These are phyloP conservation scores for Microbotryum scabiosae DNA, from an alignment of 1,284 basidiomycete genomes.

Conservation along the genomic window DNA sequence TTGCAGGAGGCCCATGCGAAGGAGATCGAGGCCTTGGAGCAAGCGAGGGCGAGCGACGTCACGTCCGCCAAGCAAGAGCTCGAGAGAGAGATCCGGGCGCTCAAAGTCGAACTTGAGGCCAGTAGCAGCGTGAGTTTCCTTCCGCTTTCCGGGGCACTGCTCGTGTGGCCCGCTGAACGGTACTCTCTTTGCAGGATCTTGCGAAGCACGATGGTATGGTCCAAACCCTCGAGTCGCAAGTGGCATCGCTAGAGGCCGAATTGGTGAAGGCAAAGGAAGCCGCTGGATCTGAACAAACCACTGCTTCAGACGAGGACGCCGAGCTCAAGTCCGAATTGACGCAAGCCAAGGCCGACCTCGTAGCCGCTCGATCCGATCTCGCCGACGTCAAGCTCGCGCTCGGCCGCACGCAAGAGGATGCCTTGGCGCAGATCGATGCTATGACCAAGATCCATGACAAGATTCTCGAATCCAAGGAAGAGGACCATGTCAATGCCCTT, in stretches of 20 bases:
- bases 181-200: background rate
- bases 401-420: slow-evolving; percentile 10
- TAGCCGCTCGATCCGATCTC: slow-evolving; percentile 3
- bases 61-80: slow-evolving; percentile 34
- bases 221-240: background rate
- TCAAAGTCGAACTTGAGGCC: slow-evolving; percentile 56
- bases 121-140: slow-evolving; percentile 33
- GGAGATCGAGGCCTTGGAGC: slow-evolving; percentile 44
- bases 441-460: slow-evolving; percentile 15
- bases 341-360: background rate
- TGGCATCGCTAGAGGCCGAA: background rate
- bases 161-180: background rate
- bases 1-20: slow-evolving; percentile 55
- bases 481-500: slow-evolving; percentile 11
- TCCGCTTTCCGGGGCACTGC: no score
- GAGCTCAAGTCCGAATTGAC: background rate
- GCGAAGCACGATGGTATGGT: no score
- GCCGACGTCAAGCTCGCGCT: slow-evolving; percentile 13
- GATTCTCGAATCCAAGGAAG: slow-evolving; percentile 6
- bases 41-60: background rate
- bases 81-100: slow-evolving; percentile 53
- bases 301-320: background rate
- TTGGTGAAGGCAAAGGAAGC: slow-evolving; percentile 9
- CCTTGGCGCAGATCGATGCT: slow-evolving; percentile 10
- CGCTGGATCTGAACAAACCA: slow-evolving; percentile 5